phyloP scores from a whole-genome alignment of 2,329 filamentous ascomycete species.

The Neoscytalidium dimidiatum region DNA sequence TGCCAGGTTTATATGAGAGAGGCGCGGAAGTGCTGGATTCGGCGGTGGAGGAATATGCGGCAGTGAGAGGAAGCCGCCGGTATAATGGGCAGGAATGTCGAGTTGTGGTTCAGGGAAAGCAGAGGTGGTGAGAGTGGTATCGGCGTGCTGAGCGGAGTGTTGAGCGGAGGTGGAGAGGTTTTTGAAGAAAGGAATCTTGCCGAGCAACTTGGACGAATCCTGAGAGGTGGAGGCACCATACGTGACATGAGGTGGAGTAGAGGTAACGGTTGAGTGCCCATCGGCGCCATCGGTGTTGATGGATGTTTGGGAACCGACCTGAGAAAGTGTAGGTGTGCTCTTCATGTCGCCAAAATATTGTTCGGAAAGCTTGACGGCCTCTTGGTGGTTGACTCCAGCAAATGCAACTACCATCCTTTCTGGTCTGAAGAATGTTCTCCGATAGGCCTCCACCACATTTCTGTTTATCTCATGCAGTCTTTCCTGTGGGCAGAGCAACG shows the following conservation, averaged over 20 bases:
- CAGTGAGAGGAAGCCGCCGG: slow-evolving; percentile 87
- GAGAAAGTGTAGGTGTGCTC: slow-evolving; percentile 48
- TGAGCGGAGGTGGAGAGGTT: slow-evolving; percentile 77
- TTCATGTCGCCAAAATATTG: slow-evolving; percentile 93
- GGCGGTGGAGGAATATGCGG: slow-evolving; percentile 76
- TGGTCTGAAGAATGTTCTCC: slow-evolving; percentile 81
- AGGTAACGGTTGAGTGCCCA: slow-evolving; percentile 23
- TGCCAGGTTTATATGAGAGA: slow-evolving; percentile 92
- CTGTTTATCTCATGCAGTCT: slow-evolving; percentile 74
- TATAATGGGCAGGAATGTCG: slow-evolving; percentile 74
- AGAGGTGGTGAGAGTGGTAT: slow-evolving; percentile 8
- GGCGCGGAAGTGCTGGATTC: slow-evolving; percentile 74
- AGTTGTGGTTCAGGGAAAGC: slow-evolving; percentile 56
- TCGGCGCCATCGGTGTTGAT: slow-evolving; percentile 24
- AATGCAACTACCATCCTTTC: slow-evolving; percentile 94
- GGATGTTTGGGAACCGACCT: slow-evolving; percentile 59
- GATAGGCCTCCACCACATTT: slow-evolving; percentile 73
- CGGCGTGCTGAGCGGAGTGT: slow-evolving; percentile 52
- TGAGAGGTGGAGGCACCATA: slow-evolving; percentile 39
- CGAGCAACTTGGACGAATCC: slow-evolving; percentile 68
- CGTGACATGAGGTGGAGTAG: not conserved
- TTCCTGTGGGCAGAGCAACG: slow-evolving; percentile 86
- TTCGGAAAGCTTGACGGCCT: slow-evolving; percentile 78
- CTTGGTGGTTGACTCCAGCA: slow-evolving; percentile 80
- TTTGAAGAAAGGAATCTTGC: slow-evolving; percentile 87